Base-by-base conservation (phyloP, 306 rosid species). In the Fragaria nilgerrensis region DNA sequence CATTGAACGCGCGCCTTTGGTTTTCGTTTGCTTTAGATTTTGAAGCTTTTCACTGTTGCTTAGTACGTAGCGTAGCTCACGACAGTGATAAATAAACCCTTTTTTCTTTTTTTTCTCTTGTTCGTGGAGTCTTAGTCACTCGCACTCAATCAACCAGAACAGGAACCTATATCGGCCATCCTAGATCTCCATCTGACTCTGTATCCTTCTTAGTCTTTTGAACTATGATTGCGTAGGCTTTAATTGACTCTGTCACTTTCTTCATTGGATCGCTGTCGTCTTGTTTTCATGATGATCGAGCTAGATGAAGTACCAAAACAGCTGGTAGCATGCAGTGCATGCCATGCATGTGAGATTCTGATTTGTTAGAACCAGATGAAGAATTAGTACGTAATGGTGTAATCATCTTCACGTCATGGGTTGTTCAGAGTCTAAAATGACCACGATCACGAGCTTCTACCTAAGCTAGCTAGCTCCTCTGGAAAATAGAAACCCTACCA, bases 21-120 rank as follows among this genome's bases (percentile, higher is more conserved):
- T 52, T 8, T 36, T 41, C 55, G 4, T 52, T 29, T 7, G 8
- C 41, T 34, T 72, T 22, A 14, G 67, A 5, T 0, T 36, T 27
- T 2, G 76, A 56, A 73, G 37, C 66, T 37, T 73, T 50, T 73
- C 50, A n/a, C 23, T 73, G 67, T n/a, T 23, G 36, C 39, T 14
- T 37, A 37, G 41, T 37, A 5, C 41, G 36, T 32, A 32, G 36
- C 36, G 67, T 37, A 22, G 39, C 8, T 45, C 39, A 22, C 47
- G 29, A 25, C 36, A 56, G 15, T 9, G 36, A 44, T 9, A 41
- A 41, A 41, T 8, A 44, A 12, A 20, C 65, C 49, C 36, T 32
- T 32, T 32, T 3, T 29, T 29, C 1, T 29, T 29, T 16, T 1
- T 6, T 52, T 19, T 17, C 0, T 10, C 36, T 11, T 27, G 5